Base-by-base conservation (phyloP, 1,284 basidiomycete genomes). In the Fomitopsis pinicola region DNA sequence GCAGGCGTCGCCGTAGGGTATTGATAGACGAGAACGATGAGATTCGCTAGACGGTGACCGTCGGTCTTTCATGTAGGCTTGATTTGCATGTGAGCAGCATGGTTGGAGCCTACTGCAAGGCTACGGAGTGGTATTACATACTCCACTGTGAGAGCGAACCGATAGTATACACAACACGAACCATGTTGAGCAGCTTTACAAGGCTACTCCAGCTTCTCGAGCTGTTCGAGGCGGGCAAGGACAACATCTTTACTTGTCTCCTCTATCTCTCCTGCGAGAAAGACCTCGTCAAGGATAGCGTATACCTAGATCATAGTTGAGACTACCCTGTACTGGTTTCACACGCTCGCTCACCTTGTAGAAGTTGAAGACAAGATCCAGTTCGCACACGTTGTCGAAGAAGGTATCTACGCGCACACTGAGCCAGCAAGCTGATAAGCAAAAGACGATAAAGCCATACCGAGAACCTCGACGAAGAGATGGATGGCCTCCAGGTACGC, bases 201-300 rank as follows among this genome's bases (percentile, higher is more conserved):
- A 8, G 38, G 38, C 68, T 65, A 95, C 73, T 95, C 94, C 59
- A 97, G 78, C 75, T 94, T 94, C 78, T 97, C 95, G 63, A 97
- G 77, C 69, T 91, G 91, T 67, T 97, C 96, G 57, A 99, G 76
- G 60, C 96, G 84, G 46, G 90, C 85, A 40, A 99, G 78, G 0
- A 99, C 95, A 19, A 98, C 96, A 58, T 95, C 92, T 74, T 98
- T 98, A 73, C 91, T 95, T 26, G 97, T 98, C 77, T 99, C 97
- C 76, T 98, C 95, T 54, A 99, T 93, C 77, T 98, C 97, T 14
- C 97, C 97, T 2, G 97, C 97, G n/a, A 99, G 81, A 78, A 99
- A 98, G 53, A 98, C 94, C 72, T 99, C 97, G 73, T 99, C 97
- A 60, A 99, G 81, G 60, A 99, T 98, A 1, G 97, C 94, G 69